Evolutionary conservation across 192 early-diverging fungal genomes (phyloP).

Genomic region (Backusella morwellensis): DNA sequence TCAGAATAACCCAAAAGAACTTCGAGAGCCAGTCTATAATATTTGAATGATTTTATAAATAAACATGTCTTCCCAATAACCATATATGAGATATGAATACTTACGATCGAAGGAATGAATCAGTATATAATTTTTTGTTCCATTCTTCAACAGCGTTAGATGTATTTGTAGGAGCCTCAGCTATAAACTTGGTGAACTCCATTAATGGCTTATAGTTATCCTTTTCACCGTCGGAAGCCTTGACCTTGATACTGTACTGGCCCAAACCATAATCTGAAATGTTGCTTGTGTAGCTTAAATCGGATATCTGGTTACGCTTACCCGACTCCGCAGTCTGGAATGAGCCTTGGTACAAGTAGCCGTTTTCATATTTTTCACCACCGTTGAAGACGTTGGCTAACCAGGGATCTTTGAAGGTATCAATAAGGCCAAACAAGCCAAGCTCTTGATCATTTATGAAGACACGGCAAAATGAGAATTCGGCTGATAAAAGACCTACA

Average conservation of each 20-base stretch:
- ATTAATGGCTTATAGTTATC: slow-evolving; percentile 9
- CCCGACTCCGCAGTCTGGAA: not conserved
- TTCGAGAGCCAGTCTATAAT: slow-evolving; percentile 34
- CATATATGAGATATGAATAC: not conserved
- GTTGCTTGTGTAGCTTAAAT: slow-evolving; percentile 1
- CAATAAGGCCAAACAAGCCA: slow-evolving; percentile 44
- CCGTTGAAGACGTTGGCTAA: slow-evolving; percentile 32
- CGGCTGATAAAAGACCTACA: slow-evolving; percentile 9
- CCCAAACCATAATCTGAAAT: slow-evolving; percentile 7
- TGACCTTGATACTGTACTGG: slow-evolving; percentile 16
- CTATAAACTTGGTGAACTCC: slow-evolving; percentile 29
- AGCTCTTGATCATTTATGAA: slow-evolving; percentile 37
- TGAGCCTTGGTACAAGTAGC: slow-evolving; percentile 18
- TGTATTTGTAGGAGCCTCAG: slow-evolving; percentile 15
- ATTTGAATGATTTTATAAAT: not conserved
- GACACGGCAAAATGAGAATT: slow-evolving; percentile 24
- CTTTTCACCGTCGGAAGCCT: slow-evolving; percentile 2
- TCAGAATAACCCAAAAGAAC: slow-evolving; percentile 35
- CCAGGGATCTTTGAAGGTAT: slow-evolving; percentile 43
- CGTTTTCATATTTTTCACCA: slow-evolving; percentile 23
- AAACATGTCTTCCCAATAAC: not conserved
- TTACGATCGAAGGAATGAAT: slow-evolving; percentile 27
- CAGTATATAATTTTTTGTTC: slow-evolving; percentile 20
- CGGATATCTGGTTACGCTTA: not conserved
- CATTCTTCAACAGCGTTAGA: slow-evolving; percentile 17